These are phyloP conservation scores for Coemansia sp. DNA, from an alignment of 371 early-diverging fungal species.

Conservation along the genomic window DNA sequence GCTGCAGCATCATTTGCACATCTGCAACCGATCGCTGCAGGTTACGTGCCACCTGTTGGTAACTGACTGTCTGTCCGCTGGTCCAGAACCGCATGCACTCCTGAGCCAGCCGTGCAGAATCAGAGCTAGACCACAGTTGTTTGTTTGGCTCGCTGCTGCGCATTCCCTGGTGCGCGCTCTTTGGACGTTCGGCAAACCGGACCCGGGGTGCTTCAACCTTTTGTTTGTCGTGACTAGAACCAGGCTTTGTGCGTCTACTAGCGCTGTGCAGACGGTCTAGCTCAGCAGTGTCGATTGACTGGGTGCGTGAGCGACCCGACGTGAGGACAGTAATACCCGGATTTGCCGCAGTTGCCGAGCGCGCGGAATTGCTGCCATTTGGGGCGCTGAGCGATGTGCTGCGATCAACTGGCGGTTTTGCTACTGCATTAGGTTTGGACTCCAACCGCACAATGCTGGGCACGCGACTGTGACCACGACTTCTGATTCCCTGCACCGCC, in stretches of 20 bases:
- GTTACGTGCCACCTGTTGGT: background rate
- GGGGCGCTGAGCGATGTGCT: slow-evolving; percentile 5
- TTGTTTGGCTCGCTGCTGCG: background rate
- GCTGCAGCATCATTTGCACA: slow-evolving; percentile 27
- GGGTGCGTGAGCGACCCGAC: background rate
- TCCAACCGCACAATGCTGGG: slow-evolving; percentile 12
- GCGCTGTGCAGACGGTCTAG: background rate
- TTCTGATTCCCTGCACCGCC: background rate
- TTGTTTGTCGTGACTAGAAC: background rate
- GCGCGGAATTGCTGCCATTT: slow-evolving; percentile 8
- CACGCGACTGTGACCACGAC: background rate
- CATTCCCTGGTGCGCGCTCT: background rate
- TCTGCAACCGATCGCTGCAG: slow-evolving; percentile 21
- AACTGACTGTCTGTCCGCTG: slow-evolving; percentile 20
- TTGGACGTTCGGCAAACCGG: background rate
- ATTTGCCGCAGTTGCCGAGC: slow-evolving; percentile 3
- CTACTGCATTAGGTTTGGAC: background rate
- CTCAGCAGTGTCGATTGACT: background rate
- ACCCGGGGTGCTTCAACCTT: background rate
- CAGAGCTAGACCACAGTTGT: slow-evolving; percentile 19
- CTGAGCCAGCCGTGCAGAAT: slow-evolving; percentile 13
- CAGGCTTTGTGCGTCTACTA: background rate
- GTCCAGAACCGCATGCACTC: slow-evolving; percentile 24
- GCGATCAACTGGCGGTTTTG: background rate
- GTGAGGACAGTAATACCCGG: background rate